Percentiles rank a stretch among this genome's conserved stretches.
Conservation (phyloP, 805 yeast species). For the Suhomyces pyralidae region DNA sequence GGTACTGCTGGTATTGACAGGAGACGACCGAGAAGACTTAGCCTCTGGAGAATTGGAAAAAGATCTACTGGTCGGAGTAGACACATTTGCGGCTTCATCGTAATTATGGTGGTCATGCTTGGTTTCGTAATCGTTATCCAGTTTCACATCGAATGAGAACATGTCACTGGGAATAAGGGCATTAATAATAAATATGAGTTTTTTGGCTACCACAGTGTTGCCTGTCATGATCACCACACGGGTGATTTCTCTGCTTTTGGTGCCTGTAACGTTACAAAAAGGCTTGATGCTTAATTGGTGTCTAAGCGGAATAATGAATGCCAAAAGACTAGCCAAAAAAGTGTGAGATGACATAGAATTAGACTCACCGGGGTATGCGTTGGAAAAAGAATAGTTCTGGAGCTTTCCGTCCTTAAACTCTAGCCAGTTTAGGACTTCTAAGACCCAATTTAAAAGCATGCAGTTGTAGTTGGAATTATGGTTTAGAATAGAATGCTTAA, state of each 20-base stretch:
- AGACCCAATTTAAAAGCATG: conserved; percentile 48
- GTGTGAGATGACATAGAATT: conserved; percentile 14
- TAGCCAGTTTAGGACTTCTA: conserved; percentile 52
- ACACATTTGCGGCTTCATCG: background rate
- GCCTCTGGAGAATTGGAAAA: background rate
- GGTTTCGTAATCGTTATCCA: background rate
- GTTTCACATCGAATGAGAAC: background rate
- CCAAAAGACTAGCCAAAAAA: conserved; percentile 47
- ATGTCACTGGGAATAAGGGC: conserved; percentile 34
- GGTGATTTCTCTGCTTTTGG: conserved; percentile 30
- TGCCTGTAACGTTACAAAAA: conserved; percentile 18
- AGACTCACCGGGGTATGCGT: background rate
- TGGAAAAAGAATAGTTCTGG: background rate
- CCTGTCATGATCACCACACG: conserved; percentile 57
- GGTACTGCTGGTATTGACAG: background rate
- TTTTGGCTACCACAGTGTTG: conserved; percentile 59
- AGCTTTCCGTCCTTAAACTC: conserved; percentile 49
- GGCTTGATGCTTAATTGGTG: conserved; percentile 36
- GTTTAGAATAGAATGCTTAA: conserved; percentile 18
- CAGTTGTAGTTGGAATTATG: conserved; percentile 23
- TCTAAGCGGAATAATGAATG: conserved; percentile 43
- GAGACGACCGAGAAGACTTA: background rate
- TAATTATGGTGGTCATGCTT: background rate
- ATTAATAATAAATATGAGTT: conserved; percentile 50
- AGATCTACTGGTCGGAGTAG: background rate